phyloP scores from a whole-genome alignment of 208 protist genomes.

The Histomonas meleagridis region DNA sequence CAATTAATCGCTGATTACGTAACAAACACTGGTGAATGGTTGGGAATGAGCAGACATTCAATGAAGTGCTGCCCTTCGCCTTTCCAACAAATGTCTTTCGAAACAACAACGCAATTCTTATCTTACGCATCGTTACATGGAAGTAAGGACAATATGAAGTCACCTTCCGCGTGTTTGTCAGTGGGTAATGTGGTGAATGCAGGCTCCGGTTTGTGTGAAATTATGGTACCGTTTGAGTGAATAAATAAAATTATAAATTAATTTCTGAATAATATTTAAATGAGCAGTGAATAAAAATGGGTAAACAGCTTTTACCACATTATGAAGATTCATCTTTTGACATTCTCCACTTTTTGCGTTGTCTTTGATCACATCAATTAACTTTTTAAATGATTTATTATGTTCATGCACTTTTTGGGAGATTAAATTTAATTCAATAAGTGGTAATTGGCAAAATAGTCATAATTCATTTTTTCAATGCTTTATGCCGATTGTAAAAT shows the following conservation, averaged over 20 bases:
- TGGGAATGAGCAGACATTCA: conserved; percentile 49
- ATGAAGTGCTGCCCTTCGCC: conserved; percentile 48
- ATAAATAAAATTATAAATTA: not conserved
- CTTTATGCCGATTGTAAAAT: too few species aligned
- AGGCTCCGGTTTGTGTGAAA: conserved; percentile 46
- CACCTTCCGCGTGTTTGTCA: conserved; percentile 50
- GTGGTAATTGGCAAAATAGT: too few species aligned
- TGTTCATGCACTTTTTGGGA: too few species aligned
- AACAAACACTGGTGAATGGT: conserved; percentile 50
- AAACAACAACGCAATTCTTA: conserved; percentile 55
- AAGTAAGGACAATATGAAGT: conserved; percentile 46
- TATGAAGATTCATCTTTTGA: too few species aligned
- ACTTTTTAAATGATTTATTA: too few species aligned
- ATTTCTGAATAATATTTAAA: too few species aligned
- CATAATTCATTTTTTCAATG: too few species aligned
- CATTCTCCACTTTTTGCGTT: too few species aligned
- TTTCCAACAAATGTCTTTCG: conserved; percentile 56
- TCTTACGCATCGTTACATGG: conserved; percentile 39
- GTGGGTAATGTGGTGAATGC: conserved; percentile 42
- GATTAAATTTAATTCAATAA: too few species aligned
- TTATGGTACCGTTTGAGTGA: conserved; percentile 35
- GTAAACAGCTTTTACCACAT: too few species aligned
- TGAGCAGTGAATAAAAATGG: too few species aligned
- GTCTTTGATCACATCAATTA: too few species aligned
- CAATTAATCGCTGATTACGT: conserved; percentile 59